Evolutionary conservation across 2,329 filamentous ascomycete genomes (phyloP), one percentile per base, ranked within the genome.

Genomic region (Knoxdaviesia capensis): DNA sequence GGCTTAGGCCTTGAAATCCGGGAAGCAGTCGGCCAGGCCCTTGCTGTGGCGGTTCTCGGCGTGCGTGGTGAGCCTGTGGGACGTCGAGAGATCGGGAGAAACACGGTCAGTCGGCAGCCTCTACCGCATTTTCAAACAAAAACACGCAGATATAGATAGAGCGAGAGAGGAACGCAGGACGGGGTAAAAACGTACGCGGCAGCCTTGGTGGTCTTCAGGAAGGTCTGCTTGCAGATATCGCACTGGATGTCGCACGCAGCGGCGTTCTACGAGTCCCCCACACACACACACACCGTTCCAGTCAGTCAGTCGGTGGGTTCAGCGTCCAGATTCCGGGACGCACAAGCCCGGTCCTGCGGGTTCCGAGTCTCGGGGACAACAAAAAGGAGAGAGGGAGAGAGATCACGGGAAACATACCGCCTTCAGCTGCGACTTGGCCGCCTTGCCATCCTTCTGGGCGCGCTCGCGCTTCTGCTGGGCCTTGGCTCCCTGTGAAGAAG

Each of bases 41-140:
- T 84, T 83, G 64, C 62, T 77, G 64, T 87, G 81, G 67, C 84
- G 85, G 62, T 84, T 84, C 48, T 61, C 56, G 47, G 80, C 78
- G 58, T 87, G 81, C 53, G 80, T 74, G 46, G 68, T 71, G 47
- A 86, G 71, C 47, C 73, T 77, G 47, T 41, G 5, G 38, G 8
- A 43, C 8, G 34, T 9, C 31, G 37, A 34, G 30, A 34, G 28
- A 36, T 41, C 36, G 37, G 42, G 44, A 35, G 28, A 20, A n/a
- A n/a, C n/a, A n/a, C n/a, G n/a, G n/a, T n/a, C n/a, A n/a, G n/a
- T n/a, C n/a, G n/a, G n/a, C n/a, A n/a, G n/a, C n/a, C n/a, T n/a
- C 6, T 39, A 31, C 20, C 10, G 2, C 7, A 6, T n/a, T n/a
- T n/a, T n/a, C n/a, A n/a, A n/a, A n/a, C n/a, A n/a, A n/a, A n/a